Evolutionary conservation across 108 stramenopile species (phyloP), one percentile per base, ranked within the genome.

Genomic region (Cyclotella sp.): DNA sequence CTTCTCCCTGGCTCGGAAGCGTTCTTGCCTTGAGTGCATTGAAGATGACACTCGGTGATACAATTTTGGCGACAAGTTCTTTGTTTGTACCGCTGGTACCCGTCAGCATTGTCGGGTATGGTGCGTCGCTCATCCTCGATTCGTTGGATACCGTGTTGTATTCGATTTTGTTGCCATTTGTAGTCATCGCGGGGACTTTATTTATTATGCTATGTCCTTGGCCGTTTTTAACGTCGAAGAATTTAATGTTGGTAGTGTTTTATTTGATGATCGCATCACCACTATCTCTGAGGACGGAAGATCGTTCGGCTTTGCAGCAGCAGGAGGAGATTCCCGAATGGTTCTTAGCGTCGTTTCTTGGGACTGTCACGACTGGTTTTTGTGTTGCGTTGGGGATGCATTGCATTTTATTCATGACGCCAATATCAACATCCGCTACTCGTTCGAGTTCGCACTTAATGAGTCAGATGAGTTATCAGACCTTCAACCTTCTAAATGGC

Each of bases 331-430:
- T 52, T 5, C 41, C 39, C 29, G 49, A 59, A 39, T 83, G 73
- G 72, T 77, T 77, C 21, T 71, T 78, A 10, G 63, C 78, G 0
- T 53, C 55, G 15, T 63, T 78, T 27, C 61, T 78, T 46, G 81
- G 54, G 28, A 79, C 76, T 18, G 77, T 54, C 54, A 29, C 59
- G 9, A 75, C 81, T 70, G 86, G 86, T 9, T 34, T 86, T 24
- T 22, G 34, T 26, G 54, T 81, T 19, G 58, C 83, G 29, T 16
- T 86, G 41, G 8, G 46, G 8, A 59, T 86, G 46, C 68, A 86
- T 22, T 51, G 72, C n/a, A 15, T 73, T 14, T 39, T 59, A 39
- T 19, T 59, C 14, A 45, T 59, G 16, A 8, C 14, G 15, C 63
- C 73, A 52, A 64, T 62, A 45, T 82, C 82, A 28, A 72, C 78